Evolutionary conservation across 305 asterid species (phyloP).

Genomic region (Ajuga reptans): DNA sequence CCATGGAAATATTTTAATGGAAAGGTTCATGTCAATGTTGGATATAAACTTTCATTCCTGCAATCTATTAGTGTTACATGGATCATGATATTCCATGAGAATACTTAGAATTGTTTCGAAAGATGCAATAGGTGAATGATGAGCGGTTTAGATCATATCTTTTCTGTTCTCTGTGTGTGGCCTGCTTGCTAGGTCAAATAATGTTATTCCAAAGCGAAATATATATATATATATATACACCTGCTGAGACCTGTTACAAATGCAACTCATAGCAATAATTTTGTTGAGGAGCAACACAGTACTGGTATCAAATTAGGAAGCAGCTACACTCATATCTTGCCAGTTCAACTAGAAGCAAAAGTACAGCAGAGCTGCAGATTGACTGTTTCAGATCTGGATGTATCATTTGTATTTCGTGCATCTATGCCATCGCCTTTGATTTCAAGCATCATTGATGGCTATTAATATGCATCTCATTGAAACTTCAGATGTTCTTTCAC

Average conservation of each 20-base stretch:
- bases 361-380: not conserved
- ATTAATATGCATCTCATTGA: not conserved
- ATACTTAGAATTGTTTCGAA: not conserved
- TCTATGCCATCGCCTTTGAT: not conserved
- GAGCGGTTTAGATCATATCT: not conserved
- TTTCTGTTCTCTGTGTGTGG: not conserved
- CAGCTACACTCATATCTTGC: not conserved
- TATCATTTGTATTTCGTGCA: not conserved
- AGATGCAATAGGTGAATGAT: constrained; percentile 8
- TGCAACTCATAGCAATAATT: not conserved
- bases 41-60: not conserved
- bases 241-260: not conserved
- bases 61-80: not conserved
- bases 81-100: not conserved
- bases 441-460: not conserved
- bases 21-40: not conserved
- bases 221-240: not conserved
- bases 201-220: not conserved
- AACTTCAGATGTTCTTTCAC: not conserved
- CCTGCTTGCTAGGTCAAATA: not conserved
- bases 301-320: not conserved
- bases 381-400: not conserved
- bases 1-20: not conserved
- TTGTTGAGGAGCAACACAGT: not conserved
- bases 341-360: not conserved